These are phyloP conservation scores for Pholiota molesta DNA, from an alignment of 768 basidiomycete genomes.

Conservation along the genomic window DNA sequence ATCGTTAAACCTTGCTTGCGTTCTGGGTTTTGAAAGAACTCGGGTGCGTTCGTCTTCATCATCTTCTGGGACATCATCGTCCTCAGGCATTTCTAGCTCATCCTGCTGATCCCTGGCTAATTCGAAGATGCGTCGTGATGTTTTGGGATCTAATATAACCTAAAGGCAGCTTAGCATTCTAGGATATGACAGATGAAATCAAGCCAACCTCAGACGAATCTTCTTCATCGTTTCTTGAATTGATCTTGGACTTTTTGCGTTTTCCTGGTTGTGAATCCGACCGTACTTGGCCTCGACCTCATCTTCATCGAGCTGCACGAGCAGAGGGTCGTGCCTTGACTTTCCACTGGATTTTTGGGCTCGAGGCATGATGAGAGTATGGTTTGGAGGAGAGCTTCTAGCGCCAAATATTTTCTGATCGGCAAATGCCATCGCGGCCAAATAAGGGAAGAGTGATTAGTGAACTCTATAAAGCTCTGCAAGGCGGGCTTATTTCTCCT, in stretches of 20 bases:
- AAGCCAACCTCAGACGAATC: constrained; percentile 54
- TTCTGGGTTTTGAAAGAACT: constrained; percentile 35
- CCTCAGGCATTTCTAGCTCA: constrained; percentile 71
- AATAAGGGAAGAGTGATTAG: constrained; percentile 16
- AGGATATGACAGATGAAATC: constrained; percentile 19
- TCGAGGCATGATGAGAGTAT: constrained; percentile 60
- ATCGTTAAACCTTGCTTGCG: constrained; percentile 35
- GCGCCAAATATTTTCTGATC: constrained; percentile 23
- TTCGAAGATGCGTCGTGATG: constrained; percentile 86
- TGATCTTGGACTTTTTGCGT: constrained; percentile 61
- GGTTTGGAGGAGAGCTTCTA: constrained; percentile 13
- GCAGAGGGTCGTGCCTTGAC: constrained; percentile 84
- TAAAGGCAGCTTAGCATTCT: constrained; percentile 31
- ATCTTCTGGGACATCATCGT: constrained; percentile 49
- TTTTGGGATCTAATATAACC: constrained; percentile 78
- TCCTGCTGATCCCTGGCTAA: constrained; percentile 93
- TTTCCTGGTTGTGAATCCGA: constrained; percentile 76
- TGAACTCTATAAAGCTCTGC: constrained; percentile 11
- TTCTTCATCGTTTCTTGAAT: constrained; percentile 57
- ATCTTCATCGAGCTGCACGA: constrained; percentile 82
- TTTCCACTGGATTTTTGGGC: constrained; percentile 54
- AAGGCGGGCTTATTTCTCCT: background rate
- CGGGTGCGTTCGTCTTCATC: constrained; percentile 38
- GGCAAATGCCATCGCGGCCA: constrained; percentile 21
- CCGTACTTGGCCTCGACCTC: constrained; percentile 79